These are phyloP conservation scores for Cryptococcus sp. DNA, from an alignment of 1,284 basidiomycete species.

Conservation along the genomic window DNA sequence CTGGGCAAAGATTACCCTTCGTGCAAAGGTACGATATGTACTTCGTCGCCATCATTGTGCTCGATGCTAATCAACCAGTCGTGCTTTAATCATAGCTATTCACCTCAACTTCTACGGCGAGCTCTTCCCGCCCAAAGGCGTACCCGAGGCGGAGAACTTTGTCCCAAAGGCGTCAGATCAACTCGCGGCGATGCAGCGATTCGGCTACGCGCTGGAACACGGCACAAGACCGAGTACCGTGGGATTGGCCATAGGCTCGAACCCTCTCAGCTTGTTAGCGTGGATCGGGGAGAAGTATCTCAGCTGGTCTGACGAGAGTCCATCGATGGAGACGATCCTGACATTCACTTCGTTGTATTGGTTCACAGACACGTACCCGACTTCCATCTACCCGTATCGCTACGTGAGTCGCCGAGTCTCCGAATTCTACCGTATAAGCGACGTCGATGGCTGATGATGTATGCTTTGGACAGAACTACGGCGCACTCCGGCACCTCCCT, in stretches of 20 bases:
- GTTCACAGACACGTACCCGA: constrained; percentile 50
- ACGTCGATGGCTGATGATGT: background rate
- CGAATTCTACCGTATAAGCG: constrained; percentile 22
- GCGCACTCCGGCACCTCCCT: constrained; percentile 25
- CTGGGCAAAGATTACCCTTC: constrained; percentile 24
- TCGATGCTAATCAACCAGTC: background rate
- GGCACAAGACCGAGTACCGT: constrained; percentile 53
- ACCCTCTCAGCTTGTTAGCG: constrained; percentile 50
- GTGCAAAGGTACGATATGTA: constrained; percentile 36
- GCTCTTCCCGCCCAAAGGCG: constrained; percentile 9
- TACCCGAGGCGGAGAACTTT: constrained; percentile 12
- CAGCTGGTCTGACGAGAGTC: constrained; percentile 50
- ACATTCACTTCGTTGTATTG: constrained; percentile 53
- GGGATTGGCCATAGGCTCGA: constrained; percentile 48
- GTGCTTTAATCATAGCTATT: constrained; percentile 9
- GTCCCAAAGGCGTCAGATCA: background rate
- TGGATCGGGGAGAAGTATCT: constrained; percentile 56
- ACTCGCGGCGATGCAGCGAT: constrained; percentile 11
- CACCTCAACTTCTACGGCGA: constrained; percentile 29
- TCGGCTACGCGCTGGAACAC: constrained; percentile 30
- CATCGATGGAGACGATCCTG: constrained; percentile 39
- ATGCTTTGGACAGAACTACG: constrained; percentile 10
- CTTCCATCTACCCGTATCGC: constrained; percentile 54
- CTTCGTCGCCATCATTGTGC: background rate
- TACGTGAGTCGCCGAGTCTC: constrained; percentile 31